Evolutionary conservation across 2,329 filamentous ascomycete species (phyloP).

Genomic region (Arthroderma sp.): DNA sequence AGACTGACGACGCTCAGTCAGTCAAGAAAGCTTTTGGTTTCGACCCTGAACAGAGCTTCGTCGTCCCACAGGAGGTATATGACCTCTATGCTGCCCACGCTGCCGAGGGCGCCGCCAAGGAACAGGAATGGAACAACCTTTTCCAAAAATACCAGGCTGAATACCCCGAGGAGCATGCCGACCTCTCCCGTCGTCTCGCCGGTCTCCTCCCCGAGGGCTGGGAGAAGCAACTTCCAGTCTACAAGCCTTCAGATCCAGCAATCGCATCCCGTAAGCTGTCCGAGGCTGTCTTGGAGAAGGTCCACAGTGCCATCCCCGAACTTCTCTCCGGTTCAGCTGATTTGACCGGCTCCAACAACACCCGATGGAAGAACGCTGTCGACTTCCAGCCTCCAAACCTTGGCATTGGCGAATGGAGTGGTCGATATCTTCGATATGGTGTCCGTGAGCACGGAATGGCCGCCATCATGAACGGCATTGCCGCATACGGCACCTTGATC

Average conservation of each 20-base stretch:
- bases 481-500: constrained; percentile 88
- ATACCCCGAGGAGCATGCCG: constrained; percentile 64
- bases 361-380: constrained; percentile 88
- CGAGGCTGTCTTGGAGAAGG: constrained; percentile 80
- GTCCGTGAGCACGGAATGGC: constrained; percentile 41
- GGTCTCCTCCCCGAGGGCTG: constrained; percentile 87
- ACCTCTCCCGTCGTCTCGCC: constrained; percentile 66
- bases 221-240: constrained; percentile 85
- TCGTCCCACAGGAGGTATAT: constrained; percentile 88
- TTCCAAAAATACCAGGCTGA: constrained; percentile 72
- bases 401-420: constrained; percentile 76
- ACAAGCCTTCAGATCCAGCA: constrained; percentile 72
- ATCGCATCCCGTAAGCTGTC: constrained; percentile 93
- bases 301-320: constrained; percentile 72
- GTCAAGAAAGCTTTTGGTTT: constrained; percentile 95
- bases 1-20: constrained; percentile 84
- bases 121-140: constrained; percentile 91
- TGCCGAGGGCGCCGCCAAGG: constrained; percentile 70
- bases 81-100: constrained; percentile 78
- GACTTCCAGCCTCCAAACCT: constrained; percentile 90
- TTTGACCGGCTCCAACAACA: constrained; percentile 97
- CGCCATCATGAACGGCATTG: constrained; percentile 56
- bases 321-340: constrained; percentile 93
- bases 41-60: constrained; percentile 85
- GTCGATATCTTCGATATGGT: constrained; percentile 59